Conservation (phyloP, 768 basidiomycete species). For the Termitomyces sp. region DNA sequence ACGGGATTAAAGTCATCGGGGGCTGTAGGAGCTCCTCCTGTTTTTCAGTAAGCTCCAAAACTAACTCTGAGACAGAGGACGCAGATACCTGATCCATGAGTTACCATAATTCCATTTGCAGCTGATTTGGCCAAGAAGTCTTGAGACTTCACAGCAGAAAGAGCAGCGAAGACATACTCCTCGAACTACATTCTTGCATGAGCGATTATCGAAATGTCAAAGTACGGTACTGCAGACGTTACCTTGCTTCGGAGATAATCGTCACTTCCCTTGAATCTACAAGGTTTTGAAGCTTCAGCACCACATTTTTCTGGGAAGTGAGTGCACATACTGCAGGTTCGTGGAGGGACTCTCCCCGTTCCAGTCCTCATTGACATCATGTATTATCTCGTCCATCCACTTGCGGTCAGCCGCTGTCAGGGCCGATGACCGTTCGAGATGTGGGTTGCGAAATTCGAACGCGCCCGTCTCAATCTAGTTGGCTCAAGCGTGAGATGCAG, state of each 20-base stretch:
- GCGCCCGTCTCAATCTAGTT: slow-evolving; percentile 76
- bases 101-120: slow-evolving; percentile 56
- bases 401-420: slow-evolving; percentile 91
- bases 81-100: slow-evolving; percentile 49
- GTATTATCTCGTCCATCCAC: slow-evolving; percentile 96
- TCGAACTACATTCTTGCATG: slow-evolving; percentile 54
- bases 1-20: slow-evolving; percentile 79
- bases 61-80: not conserved
- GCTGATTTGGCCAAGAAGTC: slow-evolving; percentile 76
- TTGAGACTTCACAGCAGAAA: slow-evolving; percentile 85
- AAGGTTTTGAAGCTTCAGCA: not conserved
- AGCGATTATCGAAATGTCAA: not conserved
- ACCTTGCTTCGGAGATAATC: slow-evolving; percentile 91
- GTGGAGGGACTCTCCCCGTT: slow-evolving; percentile 54
- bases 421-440: slow-evolving; percentile 68
- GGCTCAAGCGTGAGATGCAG: not conserved
- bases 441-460: slow-evolving; percentile 84
- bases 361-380: slow-evolving; percentile 82
- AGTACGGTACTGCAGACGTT: not conserved
- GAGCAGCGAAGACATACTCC: slow-evolving; percentile 86
- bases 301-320: not conserved
- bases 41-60: not conserved
- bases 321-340: slow-evolving; percentile 56
- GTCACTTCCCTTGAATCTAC: slow-evolving; percentile 90
- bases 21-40: slow-evolving; percentile 52